Evolutionary conservation across 345 rosid genomes (phyloP).

Genomic region (Citrus reticulata): DNA sequence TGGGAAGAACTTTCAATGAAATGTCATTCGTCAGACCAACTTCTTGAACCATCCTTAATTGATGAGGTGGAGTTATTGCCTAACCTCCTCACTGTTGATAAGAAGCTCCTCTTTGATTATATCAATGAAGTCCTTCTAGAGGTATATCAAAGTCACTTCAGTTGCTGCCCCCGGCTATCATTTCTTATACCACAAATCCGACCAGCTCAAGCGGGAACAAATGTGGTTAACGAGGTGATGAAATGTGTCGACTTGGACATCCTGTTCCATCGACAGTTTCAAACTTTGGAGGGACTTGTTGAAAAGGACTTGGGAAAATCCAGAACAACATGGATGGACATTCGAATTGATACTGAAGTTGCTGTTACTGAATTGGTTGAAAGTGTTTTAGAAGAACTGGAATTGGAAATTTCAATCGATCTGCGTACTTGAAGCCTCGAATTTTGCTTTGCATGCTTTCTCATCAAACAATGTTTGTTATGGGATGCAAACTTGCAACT

Average conservation of each 20-base stretch:
- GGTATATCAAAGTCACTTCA: constrained; percentile 25
- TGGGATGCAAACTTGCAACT: background rate
- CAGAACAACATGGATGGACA: constrained; percentile 43
- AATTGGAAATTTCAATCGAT: constrained; percentile 32
- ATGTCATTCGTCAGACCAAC: constrained; percentile 33
- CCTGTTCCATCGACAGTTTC: constrained; percentile 15
- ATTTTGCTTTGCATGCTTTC: background rate
- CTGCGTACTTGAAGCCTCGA: constrained; percentile 15
- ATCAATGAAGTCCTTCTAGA: constrained; percentile 56
- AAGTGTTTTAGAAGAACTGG: constrained; percentile 44
- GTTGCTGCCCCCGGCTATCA: constrained; percentile 40
- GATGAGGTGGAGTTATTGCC: constrained; percentile 30
- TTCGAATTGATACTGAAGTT: constrained; percentile 41
- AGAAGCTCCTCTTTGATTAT: constrained; percentile 48
- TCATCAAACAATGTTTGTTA: too few relatives aligned
- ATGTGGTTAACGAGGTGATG: constrained; percentile 39
- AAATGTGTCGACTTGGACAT: constrained; percentile 48
- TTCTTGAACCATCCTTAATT: constrained; percentile 37
- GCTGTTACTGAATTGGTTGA: constrained; percentile 44
- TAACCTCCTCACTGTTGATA: constrained; percentile 18
- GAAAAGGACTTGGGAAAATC: constrained; percentile 49
- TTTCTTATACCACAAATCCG: constrained; percentile 23
- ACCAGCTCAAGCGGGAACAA: constrained; percentile 17
- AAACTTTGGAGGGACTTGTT: constrained; percentile 39
- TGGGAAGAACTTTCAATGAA: constrained; percentile 52